phyloP scores from a whole-genome alignment of 805 yeast genomes.

The Scheffersomyces amazonensis region DNA sequence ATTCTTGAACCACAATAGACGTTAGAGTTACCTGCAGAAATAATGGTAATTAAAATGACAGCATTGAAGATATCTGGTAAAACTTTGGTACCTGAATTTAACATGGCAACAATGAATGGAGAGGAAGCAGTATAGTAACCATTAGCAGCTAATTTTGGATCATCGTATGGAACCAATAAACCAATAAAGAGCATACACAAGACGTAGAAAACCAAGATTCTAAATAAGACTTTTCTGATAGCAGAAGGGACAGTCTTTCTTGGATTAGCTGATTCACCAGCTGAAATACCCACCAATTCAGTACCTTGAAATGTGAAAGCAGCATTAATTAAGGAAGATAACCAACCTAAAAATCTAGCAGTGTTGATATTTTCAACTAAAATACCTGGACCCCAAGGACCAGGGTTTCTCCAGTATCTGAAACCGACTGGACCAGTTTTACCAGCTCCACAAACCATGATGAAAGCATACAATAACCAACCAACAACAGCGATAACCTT shows the following conservation, averaged over 20 bases:
- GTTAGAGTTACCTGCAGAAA: slow-evolving; percentile 80
- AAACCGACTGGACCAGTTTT: slow-evolving; percentile 68
- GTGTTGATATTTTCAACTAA: slow-evolving; percentile 46
- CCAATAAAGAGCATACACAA: slow-evolving; percentile 67
- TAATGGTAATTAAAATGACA: slow-evolving; percentile 60
- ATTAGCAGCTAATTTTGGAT: slow-evolving; percentile 48
- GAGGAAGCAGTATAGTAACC: slow-evolving; percentile 47
- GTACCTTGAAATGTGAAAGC: slow-evolving; percentile 84
- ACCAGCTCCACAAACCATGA: slow-evolving; percentile 78
- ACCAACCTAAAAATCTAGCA: slow-evolving; percentile 67
- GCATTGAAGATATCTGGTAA: slow-evolving; percentile 73
- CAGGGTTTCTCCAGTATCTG: slow-evolving; percentile 79
- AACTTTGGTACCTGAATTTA: slow-evolving; percentile 62
- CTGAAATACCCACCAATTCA: slow-evolving; percentile 71
- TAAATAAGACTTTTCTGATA: slow-evolving; percentile 61
- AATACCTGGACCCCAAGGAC: slow-evolving; percentile 70
- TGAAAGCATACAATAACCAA: slow-evolving; percentile 62
- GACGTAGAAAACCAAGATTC: slow-evolving; percentile 67
- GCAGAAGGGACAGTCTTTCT: slow-evolving; percentile 70
- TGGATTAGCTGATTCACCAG: slow-evolving; percentile 73
- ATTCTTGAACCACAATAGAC: slow-evolving; percentile 71
- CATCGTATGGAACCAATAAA: slow-evolving; percentile 65
- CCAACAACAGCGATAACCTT: slow-evolving; percentile 70
- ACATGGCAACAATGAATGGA: slow-evolving; percentile 71
- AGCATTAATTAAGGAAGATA: slow-evolving; percentile 64